These are phyloP conservation scores for Tulasnella sp. DNA, from an alignment of 768 basidiomycete genomes.

Conservation along the genomic window DNA sequence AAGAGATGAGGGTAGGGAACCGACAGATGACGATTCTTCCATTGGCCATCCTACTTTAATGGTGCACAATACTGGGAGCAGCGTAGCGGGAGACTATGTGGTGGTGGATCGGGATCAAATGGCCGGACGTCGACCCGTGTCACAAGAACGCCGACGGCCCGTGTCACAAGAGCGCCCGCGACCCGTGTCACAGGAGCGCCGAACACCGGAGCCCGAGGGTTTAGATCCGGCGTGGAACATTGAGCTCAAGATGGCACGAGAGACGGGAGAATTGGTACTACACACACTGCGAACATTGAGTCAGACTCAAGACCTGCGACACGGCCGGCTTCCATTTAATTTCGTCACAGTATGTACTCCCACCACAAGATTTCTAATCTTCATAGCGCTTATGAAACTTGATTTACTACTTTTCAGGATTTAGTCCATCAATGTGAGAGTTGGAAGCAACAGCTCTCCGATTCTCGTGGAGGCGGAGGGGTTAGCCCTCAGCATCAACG, in stretches of 20 bases:
- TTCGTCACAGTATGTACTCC: neutral
- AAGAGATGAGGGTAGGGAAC: too few species aligned
- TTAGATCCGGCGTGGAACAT: neutral
- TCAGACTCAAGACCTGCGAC: neutral
- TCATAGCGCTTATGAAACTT: neutral
- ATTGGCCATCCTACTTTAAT: too few species aligned
- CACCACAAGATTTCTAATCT: neutral
- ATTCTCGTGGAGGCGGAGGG: neutral
- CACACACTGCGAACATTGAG: neutral
- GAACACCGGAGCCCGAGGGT: neutral
- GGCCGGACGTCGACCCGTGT: neutral
- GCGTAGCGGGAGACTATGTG: too few species aligned
- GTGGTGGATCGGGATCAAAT: neutral
- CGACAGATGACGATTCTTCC: too few species aligned
- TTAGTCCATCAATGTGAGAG: neutral
- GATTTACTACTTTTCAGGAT: neutral
- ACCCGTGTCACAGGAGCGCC: neutral
- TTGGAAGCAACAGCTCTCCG: neutral
- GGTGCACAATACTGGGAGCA: too few species aligned
- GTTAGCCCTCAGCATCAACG: neutral
- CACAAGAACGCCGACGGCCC: neutral
- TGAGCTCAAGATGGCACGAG: neutral
- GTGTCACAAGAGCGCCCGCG: neutral
- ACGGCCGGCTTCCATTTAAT: neutral
- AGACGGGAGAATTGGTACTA: neutral